Percentiles rank a stretch among this genome's conserved stretches.
Conservation (phyloP, 805 yeast species). For the Candida xyloterini region DNA sequence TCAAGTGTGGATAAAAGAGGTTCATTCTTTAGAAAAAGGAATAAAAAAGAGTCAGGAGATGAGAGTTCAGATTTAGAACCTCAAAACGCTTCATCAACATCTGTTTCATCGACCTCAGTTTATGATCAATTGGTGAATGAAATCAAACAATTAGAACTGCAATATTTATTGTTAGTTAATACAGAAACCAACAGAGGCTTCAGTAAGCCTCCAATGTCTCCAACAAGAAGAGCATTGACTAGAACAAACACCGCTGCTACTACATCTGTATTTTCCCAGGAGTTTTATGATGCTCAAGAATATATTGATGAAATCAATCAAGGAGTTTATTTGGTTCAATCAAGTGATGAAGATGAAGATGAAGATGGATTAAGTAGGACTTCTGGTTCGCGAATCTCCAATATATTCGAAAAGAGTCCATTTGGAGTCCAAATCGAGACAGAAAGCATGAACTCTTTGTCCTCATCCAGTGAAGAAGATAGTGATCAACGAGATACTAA, state of each 20-base stretch:
- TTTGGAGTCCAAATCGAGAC: conserved; percentile 7
- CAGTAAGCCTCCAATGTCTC: conserved; percentile 20
- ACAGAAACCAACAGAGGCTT: conserved; percentile 23
- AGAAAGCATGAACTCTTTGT: conserved; percentile 4
- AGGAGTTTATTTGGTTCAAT: conserved; percentile 57
- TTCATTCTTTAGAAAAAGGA: conserved; percentile 27
- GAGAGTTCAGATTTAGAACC: not conserved
- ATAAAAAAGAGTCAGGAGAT: conserved; percentile 14
- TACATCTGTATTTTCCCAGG: conserved; percentile 43
- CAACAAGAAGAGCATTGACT: conserved; percentile 24
- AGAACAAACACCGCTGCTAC: conserved; percentile 28
- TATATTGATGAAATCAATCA: conserved; percentile 43
- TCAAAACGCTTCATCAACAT: too few species aligned
- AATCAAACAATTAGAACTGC: conserved; percentile 24
- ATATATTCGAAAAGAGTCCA: conserved; percentile 6
- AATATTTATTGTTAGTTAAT: conserved; percentile 21
- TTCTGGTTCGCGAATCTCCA: conserved; percentile 7
- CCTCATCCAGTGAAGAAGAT: conserved; percentile 17
- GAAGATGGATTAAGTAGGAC: not conserved
- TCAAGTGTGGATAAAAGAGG: conserved; percentile 16
- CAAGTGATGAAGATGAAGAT: conserved; percentile 22
- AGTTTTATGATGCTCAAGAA: conserved; percentile 70
- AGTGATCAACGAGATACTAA: conserved; percentile 7
- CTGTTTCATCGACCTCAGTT: conserved; percentile 5
- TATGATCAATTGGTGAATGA: conserved; percentile 15